Evolutionary conservation across 208 protist genomes (phyloP), one percentile per base, ranked within the genome.

Genomic region (Leishmania lainsoni): DNA sequence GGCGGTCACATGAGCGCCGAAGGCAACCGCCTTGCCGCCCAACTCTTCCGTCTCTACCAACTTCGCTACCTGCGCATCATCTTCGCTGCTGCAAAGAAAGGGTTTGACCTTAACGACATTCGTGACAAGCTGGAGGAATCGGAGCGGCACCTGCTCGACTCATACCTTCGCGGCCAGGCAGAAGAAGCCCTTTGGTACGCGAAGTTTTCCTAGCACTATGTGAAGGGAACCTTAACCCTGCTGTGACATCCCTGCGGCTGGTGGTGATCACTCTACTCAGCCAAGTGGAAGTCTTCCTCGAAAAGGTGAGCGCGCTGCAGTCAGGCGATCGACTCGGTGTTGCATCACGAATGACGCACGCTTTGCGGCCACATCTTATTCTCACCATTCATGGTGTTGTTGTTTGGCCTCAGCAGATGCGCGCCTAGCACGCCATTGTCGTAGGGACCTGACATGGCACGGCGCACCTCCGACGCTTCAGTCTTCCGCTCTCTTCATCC

Each of bases 41-140:
- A 96, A 82, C 89, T 96, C 52, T 92, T 93, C 80, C 85, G 89
- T 32, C 82, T 96, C 17, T 96, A 91, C 79, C 92, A 94, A 72
- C 76, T 94, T 20, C 87, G 92, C n/a, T 96, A 92, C 77, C 84
- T 94, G 9, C 88, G 88, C 69, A 88, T 96, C 85, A 91, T 96
- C 73, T 85, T 88, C 45, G 83, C 92, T 39, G 83, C 89, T 48
- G 86, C 90, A 26, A 96, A 96, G 76, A 87, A 84, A 70, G 92
- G 92, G 32, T 91, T 93, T 79, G 92, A 96, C 82, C 83, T 93
- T 20, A 92, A 75, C 79, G 92, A 96, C 77, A 81, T 92, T 29
- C 75, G 91, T 6, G 92, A 94, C 29, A 93, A 92, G 74, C 81
- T 96, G 26, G 88, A 84, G 42, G 91, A 94, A 74, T 92, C 84